Evolutionary conservation across 768 basidiomycete genomes (phyloP), one percentile per base, ranked within the genome.

Genomic region (Stropharia rugosoannulata): DNA sequence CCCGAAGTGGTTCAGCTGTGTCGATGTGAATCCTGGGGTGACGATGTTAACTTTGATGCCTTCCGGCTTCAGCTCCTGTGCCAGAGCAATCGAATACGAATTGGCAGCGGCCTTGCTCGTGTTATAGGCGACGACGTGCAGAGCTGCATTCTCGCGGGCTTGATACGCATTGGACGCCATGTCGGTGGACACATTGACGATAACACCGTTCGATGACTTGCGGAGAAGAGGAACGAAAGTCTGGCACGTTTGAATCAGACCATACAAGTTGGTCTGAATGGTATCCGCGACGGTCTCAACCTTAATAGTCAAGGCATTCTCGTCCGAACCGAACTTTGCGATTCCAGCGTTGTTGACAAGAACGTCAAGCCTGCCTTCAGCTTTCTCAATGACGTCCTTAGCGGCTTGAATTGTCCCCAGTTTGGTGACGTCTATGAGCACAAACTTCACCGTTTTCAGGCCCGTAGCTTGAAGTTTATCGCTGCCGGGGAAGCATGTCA

Each of bases 91-190:
- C 0, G 78, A 72, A 48, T 89, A 80, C 41, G 80, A 79, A 44
- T 85, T 83, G 0, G 81, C 83, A 7, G 88, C 89, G 0, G 82
- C 87, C 70, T 89, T 89, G 57, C 82, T 85, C 2, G 86, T 83
- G 60, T 88, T 89, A 65, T 89, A 89, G 8, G 77, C 78, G 19
- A 73, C 70, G 16, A 70, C 51, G 61, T 78, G 74, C 12, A 73
- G 56, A 19, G 38, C 12, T 2, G 68, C 62, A 27, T 73, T 59
- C 2, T 69, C 66, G 18, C 62, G 56, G 5, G 77, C 70, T 61
- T 74, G 73, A 41, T 54, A 54, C 1, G 66, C 51, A 62, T 78
- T 80, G 19, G 78, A 79, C 0, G 75, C 73, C 76, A 80, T 76
- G 63, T 78, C 77, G 13, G 70, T 70, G 35, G 66, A 64, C 16